These are phyloP conservation scores for Hymenoscyphus fructigenus DNA, from an alignment of 2,329 filamentous ascomycete species.

Conservation along the genomic window DNA sequence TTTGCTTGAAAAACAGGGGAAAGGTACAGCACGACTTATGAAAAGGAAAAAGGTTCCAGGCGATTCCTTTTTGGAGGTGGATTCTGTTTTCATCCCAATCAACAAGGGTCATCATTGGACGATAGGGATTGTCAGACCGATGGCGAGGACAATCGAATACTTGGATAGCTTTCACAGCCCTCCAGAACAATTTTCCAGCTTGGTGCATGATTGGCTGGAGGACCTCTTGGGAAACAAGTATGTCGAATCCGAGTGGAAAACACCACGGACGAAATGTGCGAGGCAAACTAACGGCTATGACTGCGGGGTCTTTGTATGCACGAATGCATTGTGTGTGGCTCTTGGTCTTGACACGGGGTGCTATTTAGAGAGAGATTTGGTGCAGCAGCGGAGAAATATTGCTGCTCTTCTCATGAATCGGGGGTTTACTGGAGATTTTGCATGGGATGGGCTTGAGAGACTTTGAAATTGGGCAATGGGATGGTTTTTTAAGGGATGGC, in stretches of 20 bases:
- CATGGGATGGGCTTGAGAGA: conserved; percentile 25
- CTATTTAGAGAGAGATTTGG: conserved; percentile 56
- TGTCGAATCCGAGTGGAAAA: conserved; percentile 58
- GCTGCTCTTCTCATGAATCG: conserved; percentile 65
- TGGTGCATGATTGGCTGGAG: conserved; percentile 53
- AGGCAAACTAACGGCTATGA: conserved; percentile 67
- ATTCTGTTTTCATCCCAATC: conserved; percentile 70
- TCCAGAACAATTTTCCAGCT: conserved; percentile 41
- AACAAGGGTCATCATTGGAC: conserved; percentile 69
- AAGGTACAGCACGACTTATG: conserved; percentile 53
- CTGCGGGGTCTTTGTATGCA: conserved; percentile 75
- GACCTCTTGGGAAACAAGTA: conserved; percentile 58
- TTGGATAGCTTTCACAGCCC: conserved; percentile 63
- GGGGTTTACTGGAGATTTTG: conserved; percentile 63
- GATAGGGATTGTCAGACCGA: conserved; percentile 64
- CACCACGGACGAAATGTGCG: conserved; percentile 50
- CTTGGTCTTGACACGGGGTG: conserved; percentile 41
- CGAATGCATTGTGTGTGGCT: conserved; percentile 64
- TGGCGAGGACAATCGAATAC: conserved; percentile 60
- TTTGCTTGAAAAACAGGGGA: conserved; percentile 48
- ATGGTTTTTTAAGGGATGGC: background rate
- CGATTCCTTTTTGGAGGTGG: conserved; percentile 62
- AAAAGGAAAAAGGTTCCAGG: conserved; percentile 57
- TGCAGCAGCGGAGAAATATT: conserved; percentile 58
- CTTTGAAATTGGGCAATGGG: background rate